Conservation (phyloP, 148 eudicot species). For the Limonium bicolor region DNA sequence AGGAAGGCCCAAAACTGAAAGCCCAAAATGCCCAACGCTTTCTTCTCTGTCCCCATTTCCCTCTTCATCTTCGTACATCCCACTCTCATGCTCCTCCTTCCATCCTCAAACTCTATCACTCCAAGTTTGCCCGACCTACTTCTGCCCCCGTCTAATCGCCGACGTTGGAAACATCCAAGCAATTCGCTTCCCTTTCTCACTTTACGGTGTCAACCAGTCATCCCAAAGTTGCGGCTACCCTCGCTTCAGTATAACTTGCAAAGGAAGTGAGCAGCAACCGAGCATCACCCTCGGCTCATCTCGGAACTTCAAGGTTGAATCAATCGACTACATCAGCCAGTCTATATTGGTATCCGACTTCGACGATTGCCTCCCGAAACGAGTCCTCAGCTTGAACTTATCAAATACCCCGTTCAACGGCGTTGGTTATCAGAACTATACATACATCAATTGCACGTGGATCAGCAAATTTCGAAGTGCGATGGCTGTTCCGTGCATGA, state of each 20-base stretch:
- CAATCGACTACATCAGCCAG: constrained; percentile 21
- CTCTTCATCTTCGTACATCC: too few relatives aligned
- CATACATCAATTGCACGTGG: constrained; percentile 28
- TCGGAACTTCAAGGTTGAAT: constrained; percentile 17
- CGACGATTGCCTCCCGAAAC: constrained; percentile 18
- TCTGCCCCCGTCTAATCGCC: constrained; percentile 8
- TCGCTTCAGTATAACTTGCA: constrained; percentile 29
- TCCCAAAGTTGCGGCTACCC: constrained; percentile 19
- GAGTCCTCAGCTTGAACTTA: constrained; percentile 10
- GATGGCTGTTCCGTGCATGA: constrained; percentile 20
- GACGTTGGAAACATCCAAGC: not conserved
- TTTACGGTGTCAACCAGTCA: constrained; percentile 2
- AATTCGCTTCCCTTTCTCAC: constrained; percentile 35
- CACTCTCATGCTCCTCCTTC: not conserved
- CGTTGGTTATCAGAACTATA: not conserved
- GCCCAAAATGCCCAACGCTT: too few relatives aligned
- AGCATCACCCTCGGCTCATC: constrained; percentile 18
- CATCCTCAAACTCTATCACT: not conserved
- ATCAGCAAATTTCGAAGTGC: not conserved
- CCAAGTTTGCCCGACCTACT: constrained; percentile 4
- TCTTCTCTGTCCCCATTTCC: too few relatives aligned
- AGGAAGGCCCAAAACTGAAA: too few relatives aligned
- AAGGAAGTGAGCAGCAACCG: constrained; percentile 13
- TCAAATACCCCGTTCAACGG: constrained; percentile 14
- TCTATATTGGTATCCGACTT: constrained; percentile 23